Conservation (phyloP, 768 basidiomycete genomes). For the Paxillus rubicundulus region DNA sequence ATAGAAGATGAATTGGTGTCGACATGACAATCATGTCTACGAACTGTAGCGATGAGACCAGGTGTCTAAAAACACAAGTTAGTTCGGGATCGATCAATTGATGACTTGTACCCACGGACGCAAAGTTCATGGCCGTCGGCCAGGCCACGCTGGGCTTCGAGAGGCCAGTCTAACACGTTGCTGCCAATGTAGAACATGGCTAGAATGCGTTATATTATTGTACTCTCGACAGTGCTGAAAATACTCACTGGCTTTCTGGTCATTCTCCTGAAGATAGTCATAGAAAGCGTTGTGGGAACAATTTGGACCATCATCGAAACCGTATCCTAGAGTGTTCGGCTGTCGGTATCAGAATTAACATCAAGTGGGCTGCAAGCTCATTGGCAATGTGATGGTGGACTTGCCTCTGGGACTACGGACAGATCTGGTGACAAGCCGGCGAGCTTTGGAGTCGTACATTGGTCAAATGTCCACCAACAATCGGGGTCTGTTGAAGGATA, state of each 20-base stretch:
- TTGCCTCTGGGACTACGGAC: conserved; percentile 47
- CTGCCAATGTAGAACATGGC: conserved; percentile 65
- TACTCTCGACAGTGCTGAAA: background rate
- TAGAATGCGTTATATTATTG: conserved; percentile 14
- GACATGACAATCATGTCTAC: conserved; percentile 8
- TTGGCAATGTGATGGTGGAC: background rate
- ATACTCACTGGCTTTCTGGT: conserved; percentile 59
- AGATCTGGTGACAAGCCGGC: conserved; percentile 44
- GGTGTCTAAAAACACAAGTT: conserved; percentile 18
- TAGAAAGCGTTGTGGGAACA: conserved; percentile 66
- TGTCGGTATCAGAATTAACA: conserved; percentile 12
- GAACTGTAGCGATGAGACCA: conserved; percentile 46
- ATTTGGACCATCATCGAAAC: conserved; percentile 65
- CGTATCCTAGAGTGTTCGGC: conserved; percentile 57
- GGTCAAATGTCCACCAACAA: conserved; percentile 41
- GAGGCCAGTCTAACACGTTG: conserved; percentile 54
- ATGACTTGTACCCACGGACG: conserved; percentile 41
- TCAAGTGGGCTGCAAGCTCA: background rate
- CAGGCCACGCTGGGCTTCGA: conserved; percentile 52
- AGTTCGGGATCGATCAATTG: background rate
- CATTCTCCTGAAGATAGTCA: conserved; percentile 46
- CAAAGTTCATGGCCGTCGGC: conserved; percentile 61
- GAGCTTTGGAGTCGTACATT: conserved; percentile 49
- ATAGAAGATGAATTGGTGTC: background rate
- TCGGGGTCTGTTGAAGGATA: conserved; percentile 46